These are phyloP conservation scores for Aureococcus anophagefferens DNA, from an alignment of 108 stramenopile genomes.

Conservation along the genomic window DNA sequence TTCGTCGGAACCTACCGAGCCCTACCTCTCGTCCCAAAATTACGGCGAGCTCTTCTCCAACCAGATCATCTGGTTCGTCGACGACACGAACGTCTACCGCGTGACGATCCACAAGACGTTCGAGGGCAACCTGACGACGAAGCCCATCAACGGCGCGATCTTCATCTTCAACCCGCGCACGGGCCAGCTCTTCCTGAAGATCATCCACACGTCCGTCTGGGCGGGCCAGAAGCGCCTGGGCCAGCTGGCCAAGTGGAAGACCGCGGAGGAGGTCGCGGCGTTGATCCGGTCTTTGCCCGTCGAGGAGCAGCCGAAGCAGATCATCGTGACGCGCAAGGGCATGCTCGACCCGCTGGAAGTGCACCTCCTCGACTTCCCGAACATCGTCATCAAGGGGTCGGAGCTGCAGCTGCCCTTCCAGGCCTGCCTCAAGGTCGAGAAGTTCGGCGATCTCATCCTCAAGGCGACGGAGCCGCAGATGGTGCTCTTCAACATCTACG, in stretches of 20 bases:
- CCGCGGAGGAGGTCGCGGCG: slow-evolving; percentile 97
- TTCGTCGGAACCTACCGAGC: slow-evolving; percentile 98
- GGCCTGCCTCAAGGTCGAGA: slow-evolving; percentile 93
- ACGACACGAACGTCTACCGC: slow-evolving; percentile 98
- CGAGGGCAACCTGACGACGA: slow-evolving; percentile 96
- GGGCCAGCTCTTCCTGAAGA: slow-evolving; percentile 94
- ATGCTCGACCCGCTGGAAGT: slow-evolving; percentile 98
- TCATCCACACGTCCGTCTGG: slow-evolving; percentile 98
- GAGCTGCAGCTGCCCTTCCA: slow-evolving; percentile 98
- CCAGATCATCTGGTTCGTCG: slow-evolving; percentile 99
- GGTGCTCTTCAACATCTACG: slow-evolving; percentile 98
- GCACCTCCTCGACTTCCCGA: slow-evolving; percentile 95
- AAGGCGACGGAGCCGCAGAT: slow-evolving; percentile 97
- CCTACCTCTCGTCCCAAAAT: slow-evolving; percentile 94
- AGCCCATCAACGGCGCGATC: slow-evolving; percentile 99
- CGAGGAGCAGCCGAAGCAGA: slow-evolving; percentile 98
- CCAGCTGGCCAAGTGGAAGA: slow-evolving; percentile 99
- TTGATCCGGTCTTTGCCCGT: slow-evolving; percentile 93
- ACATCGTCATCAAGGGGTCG: slow-evolving; percentile 94
- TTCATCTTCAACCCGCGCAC: slow-evolving; percentile 98
- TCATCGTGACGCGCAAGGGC: slow-evolving; percentile 96
- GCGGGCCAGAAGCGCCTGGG: slow-evolving; percentile 98
- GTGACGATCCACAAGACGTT: slow-evolving; percentile 99
- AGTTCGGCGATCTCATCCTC: slow-evolving; percentile 94
- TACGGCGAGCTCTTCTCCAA: slow-evolving; percentile 96